Base-by-base conservation (phyloP, 345 rosid genomes). In the Rhizophora apiculata region DNA sequence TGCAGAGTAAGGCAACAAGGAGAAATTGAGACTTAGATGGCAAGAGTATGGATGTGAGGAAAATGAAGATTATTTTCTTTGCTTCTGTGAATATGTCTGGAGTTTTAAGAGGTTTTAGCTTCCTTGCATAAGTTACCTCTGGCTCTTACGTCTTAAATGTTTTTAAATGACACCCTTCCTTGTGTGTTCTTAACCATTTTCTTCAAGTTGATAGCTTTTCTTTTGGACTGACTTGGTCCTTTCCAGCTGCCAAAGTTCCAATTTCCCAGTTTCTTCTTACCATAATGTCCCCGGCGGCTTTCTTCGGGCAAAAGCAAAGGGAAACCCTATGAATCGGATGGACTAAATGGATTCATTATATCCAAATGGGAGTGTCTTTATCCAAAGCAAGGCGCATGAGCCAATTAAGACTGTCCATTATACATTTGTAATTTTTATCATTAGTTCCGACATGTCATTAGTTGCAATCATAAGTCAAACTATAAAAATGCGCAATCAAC, bases 251-350 rank as follows among this genome's bases (percentile, higher is more conserved):
- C 74, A 27, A 58, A 49, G 49, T 43, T 76, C 64, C 63, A 64
- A 32, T 57, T 37, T 22, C 64, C 55, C 20, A 2, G 6, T 19
- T 39, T 60, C 24, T 22, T 30, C 19, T 73, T 56, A 68, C 84
- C 30, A 57, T 62, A 69, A 67, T 76, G 72, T 73, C 82, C 82
- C 76, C 71, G 2, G 27, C 78, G 71, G 56, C 85, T 90, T 86
- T 81, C 92, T 90, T 86, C 83, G 64, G 63, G 62, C 76, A 84
- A 86, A 86, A 82, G 96, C 75, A 90, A 88, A 80, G 76, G 73
- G 48, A 72, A 72, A 78, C 59, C 68, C 83, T 79, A 72, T 73
- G 58, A 52, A 55, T 72, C 60, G 72, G 72, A 63, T 76, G 51
- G 65, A 34, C 37, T 34, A 34, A 34, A 34, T 34, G 9, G 37